Evolutionary conservation across 352 stramenopile genomes (phyloP).

Genomic region (Phytophthora pseudosyringae): DNA sequence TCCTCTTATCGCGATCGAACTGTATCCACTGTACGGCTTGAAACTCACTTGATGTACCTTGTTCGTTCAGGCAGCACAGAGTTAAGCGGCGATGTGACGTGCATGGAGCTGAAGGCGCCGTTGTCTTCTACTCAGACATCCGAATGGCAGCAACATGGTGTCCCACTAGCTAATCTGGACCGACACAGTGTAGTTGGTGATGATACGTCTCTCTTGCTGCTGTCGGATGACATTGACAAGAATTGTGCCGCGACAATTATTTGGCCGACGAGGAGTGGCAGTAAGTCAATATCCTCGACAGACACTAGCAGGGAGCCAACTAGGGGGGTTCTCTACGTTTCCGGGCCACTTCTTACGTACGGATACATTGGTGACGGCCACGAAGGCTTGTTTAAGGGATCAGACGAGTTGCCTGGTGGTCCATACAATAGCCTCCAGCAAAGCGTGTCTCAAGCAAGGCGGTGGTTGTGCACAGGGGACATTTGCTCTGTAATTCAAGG

Average conservation of each 20-base stretch:
- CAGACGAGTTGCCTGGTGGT: background rate
- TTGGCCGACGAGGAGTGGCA: constrained; percentile 14
- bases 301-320: background rate
- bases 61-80: constrained; percentile 59
- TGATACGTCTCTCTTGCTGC: constrained; percentile 34
- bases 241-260: constrained; percentile 8
- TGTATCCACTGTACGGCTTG: background rate
- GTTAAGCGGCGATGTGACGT: constrained; percentile 66
- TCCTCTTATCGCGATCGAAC: background rate
- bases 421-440: background rate
- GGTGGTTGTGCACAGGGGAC: constrained; percentile 54
- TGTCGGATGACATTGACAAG: constrained; percentile 11
- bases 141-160: constrained; percentile 42
- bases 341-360: constrained; percentile 36
- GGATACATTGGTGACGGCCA: constrained; percentile 38
- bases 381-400: constrained; percentile 13
- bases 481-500: constrained; percentile 39
- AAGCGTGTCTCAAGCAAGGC: background rate
- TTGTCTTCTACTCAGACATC: constrained; percentile 18
- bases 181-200: constrained; percentile 31
- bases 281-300: background rate
- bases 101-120: constrained; percentile 40
- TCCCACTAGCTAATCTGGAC: constrained; percentile 51
- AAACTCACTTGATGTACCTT: background rate
- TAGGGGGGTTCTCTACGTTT: constrained; percentile 47